Conservation (phyloP, 2,329 filamentous ascomycete species). For the Aspergillus novoparasiticus region DNA sequence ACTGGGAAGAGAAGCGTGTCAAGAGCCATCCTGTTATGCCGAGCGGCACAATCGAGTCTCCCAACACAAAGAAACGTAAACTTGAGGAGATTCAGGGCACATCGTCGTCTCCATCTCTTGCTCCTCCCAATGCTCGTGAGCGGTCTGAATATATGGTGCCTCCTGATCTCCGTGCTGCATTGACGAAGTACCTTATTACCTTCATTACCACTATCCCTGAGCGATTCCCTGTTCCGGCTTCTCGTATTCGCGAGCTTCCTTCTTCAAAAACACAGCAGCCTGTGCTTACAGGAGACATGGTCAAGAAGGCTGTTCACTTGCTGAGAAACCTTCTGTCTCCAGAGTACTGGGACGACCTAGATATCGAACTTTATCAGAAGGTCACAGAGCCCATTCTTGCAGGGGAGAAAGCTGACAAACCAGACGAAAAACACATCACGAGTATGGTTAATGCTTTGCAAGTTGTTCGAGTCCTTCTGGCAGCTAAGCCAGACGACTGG, state of each 20-base stretch:
- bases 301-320: constrained; percentile 79
- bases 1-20: constrained; percentile 86
- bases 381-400: constrained; percentile 83
- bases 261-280: constrained; percentile 53
- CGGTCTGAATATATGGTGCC: constrained; percentile 70
- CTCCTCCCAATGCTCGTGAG: constrained; percentile 49
- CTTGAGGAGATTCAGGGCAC: constrained; percentile 65
- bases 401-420: constrained; percentile 79
- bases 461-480: constrained; percentile 84
- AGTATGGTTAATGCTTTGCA: constrained; percentile 93
- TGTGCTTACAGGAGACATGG: constrained; percentile 71
- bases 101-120: constrained; percentile 56
- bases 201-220: constrained; percentile 92
- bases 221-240: constrained; percentile 75
- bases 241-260: constrained; percentile 62
- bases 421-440: constrained; percentile 81
- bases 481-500: constrained; percentile 89
- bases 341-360: constrained; percentile 87
- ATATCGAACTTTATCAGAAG: constrained; percentile 88
- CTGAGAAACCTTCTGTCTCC: constrained; percentile 83
- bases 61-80: constrained; percentile 73
- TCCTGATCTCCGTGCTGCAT: constrained; percentile 68
- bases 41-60: constrained; percentile 64
- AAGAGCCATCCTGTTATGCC: constrained; percentile 44
- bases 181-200: constrained; percentile 93